Conservation (phyloP, 2,329 filamentous ascomycete species). For the Ploettnerulaceae sp. region DNA sequence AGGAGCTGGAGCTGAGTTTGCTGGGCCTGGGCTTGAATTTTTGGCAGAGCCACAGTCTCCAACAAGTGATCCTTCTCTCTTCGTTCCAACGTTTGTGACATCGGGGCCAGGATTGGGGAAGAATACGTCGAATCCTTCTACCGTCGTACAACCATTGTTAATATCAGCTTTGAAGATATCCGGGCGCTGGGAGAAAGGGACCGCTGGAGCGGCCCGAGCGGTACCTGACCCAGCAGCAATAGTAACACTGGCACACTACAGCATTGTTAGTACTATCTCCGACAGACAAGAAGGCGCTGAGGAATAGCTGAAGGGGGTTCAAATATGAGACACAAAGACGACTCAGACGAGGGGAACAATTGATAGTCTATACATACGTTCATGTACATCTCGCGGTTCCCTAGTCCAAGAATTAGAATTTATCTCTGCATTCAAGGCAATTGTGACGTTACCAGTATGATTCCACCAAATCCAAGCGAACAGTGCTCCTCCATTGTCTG, state of each 20-base stretch:
- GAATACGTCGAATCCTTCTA: constrained; percentile 42
- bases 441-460: constrained; percentile 1
- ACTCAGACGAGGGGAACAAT: too few species aligned
- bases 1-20: neutral
- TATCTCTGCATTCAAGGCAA: neutral
- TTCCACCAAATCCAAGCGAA: constrained; percentile 45
- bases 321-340: too few species aligned
- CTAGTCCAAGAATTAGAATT: constrained; percentile 27
- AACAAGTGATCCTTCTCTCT: constrained; percentile 12
- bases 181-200: constrained; percentile 44
- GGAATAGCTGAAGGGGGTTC: too few species aligned
- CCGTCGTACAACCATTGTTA: constrained; percentile 45
- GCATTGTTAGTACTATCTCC: neutral
- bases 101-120: constrained; percentile 53
- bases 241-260: constrained; percentile 48
- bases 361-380: too few species aligned
- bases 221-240: constrained; percentile 35
- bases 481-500: constrained; percentile 22
- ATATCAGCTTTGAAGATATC: constrained; percentile 57
- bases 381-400: constrained; percentile 65
- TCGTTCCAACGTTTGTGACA: constrained; percentile 25
- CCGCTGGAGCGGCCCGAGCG: constrained; percentile 20
- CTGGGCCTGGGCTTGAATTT: constrained; percentile 19
- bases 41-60: constrained; percentile 28
- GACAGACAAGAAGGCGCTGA: neutral